Evolutionary conservation across 2,329 filamentous ascomycete genomes (phyloP), one percentile per base, ranked within the genome.

Genomic region (Aspergillus carbonarius): DNA sequence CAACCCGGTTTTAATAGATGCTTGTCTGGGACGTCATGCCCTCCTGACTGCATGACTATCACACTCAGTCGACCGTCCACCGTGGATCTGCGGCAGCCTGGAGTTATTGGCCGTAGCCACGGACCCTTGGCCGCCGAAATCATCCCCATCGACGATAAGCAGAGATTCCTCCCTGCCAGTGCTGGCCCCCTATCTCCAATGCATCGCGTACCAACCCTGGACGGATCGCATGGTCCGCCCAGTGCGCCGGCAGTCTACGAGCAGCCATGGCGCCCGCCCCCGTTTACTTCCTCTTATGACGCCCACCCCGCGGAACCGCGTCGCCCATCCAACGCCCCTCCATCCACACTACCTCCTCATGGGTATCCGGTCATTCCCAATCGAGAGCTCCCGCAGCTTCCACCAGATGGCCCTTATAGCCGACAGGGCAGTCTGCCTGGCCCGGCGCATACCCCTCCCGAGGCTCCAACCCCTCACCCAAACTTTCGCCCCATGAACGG

Each of bases 401-500:
- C 72, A 3, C 66, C 64, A 3, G 73, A 75, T 35, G 69, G 67
- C 23, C 70, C 70, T 8, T 77, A 74, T 58, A 65, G 59, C 18
- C 72, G 73, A 40, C 68, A 70, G 12, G 70, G 63, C 55, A 70
- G 68, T 54, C 55, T 75, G 34, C 68, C 73, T 10, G 67, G 64
- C 34, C 68, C 72, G 17, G 54, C 66, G 15, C 72, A 70, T 50
- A 63, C 70, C 12, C 62, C 68, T n/a, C 57, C 68, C 12, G 72
- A 73, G 60, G 44, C 66, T 51, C 57, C 63, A 48, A 63, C 70
- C 13, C 64, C 68, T 32, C 70, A 71, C 59, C 54, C 66, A 6
- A 60, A 50, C 37, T 76, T 68, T 55, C 72, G 70, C 52, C 69
- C 71, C 13, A 70, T 74, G 58, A 76, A 73, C 59, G 72, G 73